Evolutionary conservation across 2,329 filamentous ascomycete genomes (phyloP).

Genomic region (Microsporum ferrugineum): DNA sequence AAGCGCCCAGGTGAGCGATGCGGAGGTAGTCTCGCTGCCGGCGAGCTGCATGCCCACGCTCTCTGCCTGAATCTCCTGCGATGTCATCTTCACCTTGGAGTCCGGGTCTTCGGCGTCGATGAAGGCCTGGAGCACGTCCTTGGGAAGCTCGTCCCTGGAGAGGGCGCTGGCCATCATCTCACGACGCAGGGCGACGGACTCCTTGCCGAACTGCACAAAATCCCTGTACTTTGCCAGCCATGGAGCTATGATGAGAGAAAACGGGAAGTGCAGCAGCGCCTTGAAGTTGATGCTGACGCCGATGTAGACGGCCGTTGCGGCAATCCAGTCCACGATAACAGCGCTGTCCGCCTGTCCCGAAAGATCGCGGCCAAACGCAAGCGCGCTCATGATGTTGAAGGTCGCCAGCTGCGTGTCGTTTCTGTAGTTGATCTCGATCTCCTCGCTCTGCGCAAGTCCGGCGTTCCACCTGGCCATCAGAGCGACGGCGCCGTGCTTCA

Average conservation of each 20-base stretch:
- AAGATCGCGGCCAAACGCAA: constrained; percentile 2
- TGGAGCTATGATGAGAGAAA: neutral
- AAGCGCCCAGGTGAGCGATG: constrained; percentile 4
- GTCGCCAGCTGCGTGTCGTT: constrained; percentile 1
- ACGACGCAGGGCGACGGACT: neutral
- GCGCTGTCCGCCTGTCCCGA: neutral
- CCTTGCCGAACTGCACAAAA: constrained; percentile 4
- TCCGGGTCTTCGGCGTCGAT: constrained; percentile 5
- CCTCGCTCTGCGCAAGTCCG: neutral
- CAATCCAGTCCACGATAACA: constrained; percentile 4
- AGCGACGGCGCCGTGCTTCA: neutral
- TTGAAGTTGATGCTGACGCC: constrained; percentile 5
- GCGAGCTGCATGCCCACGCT: constrained; percentile 6
- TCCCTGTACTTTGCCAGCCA: neutral
- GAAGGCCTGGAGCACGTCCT: constrained; percentile 4
- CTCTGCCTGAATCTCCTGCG: constrained; percentile 2
- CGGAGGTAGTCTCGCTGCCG: constrained; percentile 2
- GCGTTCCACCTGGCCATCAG: constrained; percentile 1
- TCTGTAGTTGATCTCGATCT: constrained; percentile 3
- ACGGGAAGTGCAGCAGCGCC: neutral
- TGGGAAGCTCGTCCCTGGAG: neutral
- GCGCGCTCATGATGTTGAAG: constrained; percentile 2
- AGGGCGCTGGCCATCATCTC: neutral
- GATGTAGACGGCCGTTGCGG: constrained; percentile 2
- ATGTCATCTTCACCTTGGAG: constrained; percentile 4